phyloP scores from a whole-genome alignment of 345 rosid species.

The Brassica juncea region DNA sequence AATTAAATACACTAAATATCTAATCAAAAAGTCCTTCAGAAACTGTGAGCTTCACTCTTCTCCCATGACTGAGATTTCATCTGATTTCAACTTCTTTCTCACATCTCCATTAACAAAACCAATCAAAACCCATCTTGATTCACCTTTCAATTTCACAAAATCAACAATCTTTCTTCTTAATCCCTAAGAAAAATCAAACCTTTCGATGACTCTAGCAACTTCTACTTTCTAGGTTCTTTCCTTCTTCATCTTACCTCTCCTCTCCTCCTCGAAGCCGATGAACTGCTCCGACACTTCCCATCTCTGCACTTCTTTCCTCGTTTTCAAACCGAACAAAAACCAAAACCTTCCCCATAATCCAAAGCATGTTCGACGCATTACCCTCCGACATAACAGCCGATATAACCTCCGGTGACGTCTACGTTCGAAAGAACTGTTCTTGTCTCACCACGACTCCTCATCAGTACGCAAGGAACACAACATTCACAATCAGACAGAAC shows the following conservation, averaged over 20 bases:
- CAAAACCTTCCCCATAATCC: constrained; percentile 64
- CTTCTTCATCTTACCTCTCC: constrained; percentile 15
- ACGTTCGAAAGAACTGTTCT: constrained; percentile 85
- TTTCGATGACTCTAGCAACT: constrained; percentile 46
- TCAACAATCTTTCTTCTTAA: not conserved
- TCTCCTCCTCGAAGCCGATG: constrained; percentile 61
- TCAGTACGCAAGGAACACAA: no score
- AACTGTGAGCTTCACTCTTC: no score
- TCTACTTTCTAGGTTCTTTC: constrained; percentile 28
- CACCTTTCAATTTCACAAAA: constrained; percentile 3
- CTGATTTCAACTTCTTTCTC: no score
- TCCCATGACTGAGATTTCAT: no score
- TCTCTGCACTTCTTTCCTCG: constrained; percentile 79
- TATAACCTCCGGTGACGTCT: constrained; percentile 49
- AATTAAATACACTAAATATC: no score
- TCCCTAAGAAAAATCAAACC: not conserved
- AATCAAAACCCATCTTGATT: constrained; percentile 24
- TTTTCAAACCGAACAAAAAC: constrained; percentile 65
- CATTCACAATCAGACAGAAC: no score
- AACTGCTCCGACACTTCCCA: constrained; percentile 80
- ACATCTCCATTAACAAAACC: constrained; percentile 17
- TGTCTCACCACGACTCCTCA: no score
- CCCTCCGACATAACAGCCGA: constrained; percentile 63
- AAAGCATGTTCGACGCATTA: constrained; percentile 88
- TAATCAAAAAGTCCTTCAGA: no score